A percentile compares a stretch with the other conserved stretches of the same genome.
phyloP scores from a whole-genome alignment of 257 asterid species.

The Rubia yunnanensis region DNA sequence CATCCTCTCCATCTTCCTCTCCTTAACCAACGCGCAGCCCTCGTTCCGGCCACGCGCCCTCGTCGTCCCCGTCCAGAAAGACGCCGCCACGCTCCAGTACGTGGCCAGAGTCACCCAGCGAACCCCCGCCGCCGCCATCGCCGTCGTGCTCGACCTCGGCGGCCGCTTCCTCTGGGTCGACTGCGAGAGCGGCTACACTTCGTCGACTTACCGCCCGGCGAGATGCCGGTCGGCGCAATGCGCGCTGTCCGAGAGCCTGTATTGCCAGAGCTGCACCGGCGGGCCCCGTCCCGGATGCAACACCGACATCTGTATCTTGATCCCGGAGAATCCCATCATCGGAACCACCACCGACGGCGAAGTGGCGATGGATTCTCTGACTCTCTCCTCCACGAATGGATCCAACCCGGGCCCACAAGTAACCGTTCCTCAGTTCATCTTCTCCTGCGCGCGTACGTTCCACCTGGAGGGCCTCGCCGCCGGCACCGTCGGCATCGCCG shows the following conservation, averaged over 20 bases:
- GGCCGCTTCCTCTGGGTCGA: slow-evolving; percentile 1
- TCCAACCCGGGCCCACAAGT: background rate
- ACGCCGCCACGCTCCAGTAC: background rate
- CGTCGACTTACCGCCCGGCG: background rate
- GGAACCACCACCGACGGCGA: background rate
- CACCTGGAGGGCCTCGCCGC: background rate
- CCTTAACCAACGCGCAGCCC: background rate
- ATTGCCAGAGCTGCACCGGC: background rate
- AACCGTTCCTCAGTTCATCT: background rate
- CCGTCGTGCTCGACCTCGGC: background rate
- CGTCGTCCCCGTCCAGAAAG: slow-evolving; percentile 2
- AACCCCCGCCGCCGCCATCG: background rate
- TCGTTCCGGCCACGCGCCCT: slow-evolving; percentile 1
- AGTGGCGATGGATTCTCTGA: background rate
- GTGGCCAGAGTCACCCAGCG: background rate
- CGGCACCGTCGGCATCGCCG: background rate
- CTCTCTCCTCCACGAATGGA: background rate
- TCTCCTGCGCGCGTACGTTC: background rate
- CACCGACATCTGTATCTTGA: background rate
- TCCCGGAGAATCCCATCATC: slow-evolving; percentile 2
- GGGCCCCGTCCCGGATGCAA: background rate
- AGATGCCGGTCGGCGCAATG: slow-evolving; percentile 5
- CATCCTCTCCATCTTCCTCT: background rate
- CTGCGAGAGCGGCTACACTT: background rate
- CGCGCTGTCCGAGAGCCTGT: background rate